phyloP scores from a whole-genome alignment of 1,139 yeast genomes.

The Kluyveromyces sp. region DNA sequence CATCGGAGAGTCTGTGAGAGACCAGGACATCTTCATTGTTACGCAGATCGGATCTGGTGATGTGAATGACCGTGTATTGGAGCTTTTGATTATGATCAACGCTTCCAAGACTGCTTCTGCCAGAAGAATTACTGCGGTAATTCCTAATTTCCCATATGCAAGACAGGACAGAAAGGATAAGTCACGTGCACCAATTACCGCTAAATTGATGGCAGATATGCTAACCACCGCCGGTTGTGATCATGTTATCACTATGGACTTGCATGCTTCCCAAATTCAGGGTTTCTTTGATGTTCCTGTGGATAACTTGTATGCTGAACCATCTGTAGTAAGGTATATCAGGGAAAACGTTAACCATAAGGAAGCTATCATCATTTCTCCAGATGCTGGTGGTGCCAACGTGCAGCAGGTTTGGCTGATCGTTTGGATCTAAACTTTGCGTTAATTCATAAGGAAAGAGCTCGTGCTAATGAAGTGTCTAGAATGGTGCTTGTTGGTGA shows the following conservation, averaged over 20 bases:
- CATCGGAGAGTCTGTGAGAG: conserved; percentile 92
- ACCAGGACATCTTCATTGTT: conserved; percentile 86
- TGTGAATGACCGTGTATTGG: conserved; percentile 84
- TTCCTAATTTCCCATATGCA: conserved; percentile 95
- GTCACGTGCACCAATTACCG: conserved; percentile 94
- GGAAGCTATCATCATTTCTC: conserved; percentile 82
- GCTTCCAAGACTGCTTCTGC: conserved; percentile 97
- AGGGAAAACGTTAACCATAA: conserved; percentile 61
- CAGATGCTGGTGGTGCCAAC: conserved; percentile 98
- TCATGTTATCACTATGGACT: conserved; percentile 95
- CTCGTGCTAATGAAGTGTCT: conserved; percentile 88
- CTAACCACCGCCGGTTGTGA: conserved; percentile 93
- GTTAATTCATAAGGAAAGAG: conserved; percentile 92
- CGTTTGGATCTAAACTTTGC: conserved; percentile 89
- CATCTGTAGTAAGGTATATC: conserved; percentile 82
- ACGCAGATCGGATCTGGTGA: conserved; percentile 87
- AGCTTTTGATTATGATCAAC: conserved; percentile 81
- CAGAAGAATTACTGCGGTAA: conserved; percentile 86
- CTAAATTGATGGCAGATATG: conserved; percentile 92
- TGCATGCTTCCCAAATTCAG: conserved; percentile 96
- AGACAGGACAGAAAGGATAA: conserved; percentile 97
- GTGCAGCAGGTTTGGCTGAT: conserved; percentile 95
- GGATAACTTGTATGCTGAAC: conserved; percentile 93
- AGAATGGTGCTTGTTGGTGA: conserved; percentile 97
- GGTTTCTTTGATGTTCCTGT: conserved; percentile 96